Base-by-base conservation (phyloP, 371 early-diverging fungal species). In the Sporodiniella umbellata region DNA sequence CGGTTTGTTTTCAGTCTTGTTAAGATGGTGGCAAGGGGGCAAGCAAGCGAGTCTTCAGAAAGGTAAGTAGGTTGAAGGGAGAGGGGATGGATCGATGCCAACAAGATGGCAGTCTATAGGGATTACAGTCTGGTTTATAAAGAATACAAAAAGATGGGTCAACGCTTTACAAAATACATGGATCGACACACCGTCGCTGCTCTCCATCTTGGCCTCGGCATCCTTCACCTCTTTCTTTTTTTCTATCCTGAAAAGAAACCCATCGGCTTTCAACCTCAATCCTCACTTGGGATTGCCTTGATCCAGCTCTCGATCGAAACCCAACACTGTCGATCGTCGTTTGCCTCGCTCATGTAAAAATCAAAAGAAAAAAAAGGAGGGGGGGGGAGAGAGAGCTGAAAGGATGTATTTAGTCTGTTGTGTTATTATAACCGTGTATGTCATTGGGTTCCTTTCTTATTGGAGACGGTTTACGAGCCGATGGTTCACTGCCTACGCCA, bases 251-350 rank as follows among this genome's bases (percentile, higher is more conserved):
- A 66, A 66, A 40, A 71, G 72, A 10, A 76, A 82, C 57, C 68
- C 66, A 55, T 63, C 68, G 5, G n/a, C n/a, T n/a, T n/a, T n/a
- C n/a, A n/a, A n/a, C n/a, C n/a, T n/a, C n/a, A n/a, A n/a, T n/a
- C n/a, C n/a, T n/a, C n/a, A n/a, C 59, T 79, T 28, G 83, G 83
- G 3, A 68, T 82, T 35, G 72, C 70, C 2, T 45, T 80, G n/a
- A 51, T 80, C n/a, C 68, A 75, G 26, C 60, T 68, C 22, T 67
- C 72, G 38, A 52, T 82, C 28, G 66, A 69, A n/a, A 64, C 70
- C 15, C 55, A 69, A 42, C 72, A 80, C 2, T 62, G 78, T 17
- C 66, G 76, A 15, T 68, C 83, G 0, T 71, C 80, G 0, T 51
- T 80, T 18, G 78, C 78, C 1, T 74, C 76, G 0, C 51, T 82